Conservation (phyloP, 495 filamentous ascomycete genomes). For the Cetradonia linearis region DNA sequence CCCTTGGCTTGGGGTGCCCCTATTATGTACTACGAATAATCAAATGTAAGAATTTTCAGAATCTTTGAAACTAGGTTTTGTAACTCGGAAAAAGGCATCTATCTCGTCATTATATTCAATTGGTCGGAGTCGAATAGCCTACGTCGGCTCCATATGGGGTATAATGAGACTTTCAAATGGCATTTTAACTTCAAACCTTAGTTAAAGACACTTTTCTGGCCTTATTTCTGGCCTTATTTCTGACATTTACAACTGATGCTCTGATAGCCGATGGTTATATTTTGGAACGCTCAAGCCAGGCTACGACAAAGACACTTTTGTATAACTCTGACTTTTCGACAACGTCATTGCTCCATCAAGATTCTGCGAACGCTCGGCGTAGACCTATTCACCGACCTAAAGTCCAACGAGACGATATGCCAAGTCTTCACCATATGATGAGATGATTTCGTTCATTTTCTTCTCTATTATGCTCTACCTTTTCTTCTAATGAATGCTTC, state of each 20-base stretch:
- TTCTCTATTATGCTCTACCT: too few species aligned
- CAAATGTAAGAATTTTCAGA: neutral
- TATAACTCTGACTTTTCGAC: too few species aligned
- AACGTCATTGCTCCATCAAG: too few species aligned
- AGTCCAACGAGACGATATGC: too few species aligned
- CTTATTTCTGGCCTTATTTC: neutral
- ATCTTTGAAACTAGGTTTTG: neutral
- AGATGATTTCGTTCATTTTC: too few species aligned
- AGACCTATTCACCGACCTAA: too few species aligned
- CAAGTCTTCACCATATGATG: too few species aligned
- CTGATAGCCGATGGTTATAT: neutral
- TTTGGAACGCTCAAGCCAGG: too few species aligned
- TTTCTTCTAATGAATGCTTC: too few species aligned
- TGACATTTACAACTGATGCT: neutral
- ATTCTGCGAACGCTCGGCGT: too few species aligned
- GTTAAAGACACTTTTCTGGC: neutral
- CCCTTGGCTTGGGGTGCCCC: neutral
- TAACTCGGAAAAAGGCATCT: neutral
- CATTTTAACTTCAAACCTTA: neutral
- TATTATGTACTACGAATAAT: neutral
- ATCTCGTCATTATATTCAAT: neutral
- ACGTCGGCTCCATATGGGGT: neutral
- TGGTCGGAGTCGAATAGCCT: neutral
- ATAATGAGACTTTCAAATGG: neutral
- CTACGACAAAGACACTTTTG: too few species aligned